Percentiles rank a stretch among this genome's conserved stretches.
These are phyloP conservation scores for Yarrowia sp. DNA, from an alignment of 805 yeast species.

Conservation along the genomic window DNA sequence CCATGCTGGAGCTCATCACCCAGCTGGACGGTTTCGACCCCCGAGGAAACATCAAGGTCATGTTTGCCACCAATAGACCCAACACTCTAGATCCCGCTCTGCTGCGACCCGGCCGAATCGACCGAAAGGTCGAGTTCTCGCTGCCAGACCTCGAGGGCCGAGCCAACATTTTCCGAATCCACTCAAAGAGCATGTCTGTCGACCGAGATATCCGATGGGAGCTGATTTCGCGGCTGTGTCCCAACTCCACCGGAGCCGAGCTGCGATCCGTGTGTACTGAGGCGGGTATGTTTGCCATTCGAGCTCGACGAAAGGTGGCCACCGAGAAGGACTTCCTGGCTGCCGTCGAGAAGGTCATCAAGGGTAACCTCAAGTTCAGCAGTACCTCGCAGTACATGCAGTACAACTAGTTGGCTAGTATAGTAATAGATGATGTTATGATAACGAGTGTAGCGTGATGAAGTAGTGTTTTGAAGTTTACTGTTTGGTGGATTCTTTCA, in stretches of 20 bases:
- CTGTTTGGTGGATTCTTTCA: too few relatives aligned
- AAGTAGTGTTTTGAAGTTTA: not conserved
- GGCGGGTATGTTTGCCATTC: slow-evolving; percentile 99
- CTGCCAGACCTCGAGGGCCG: slow-evolving; percentile 97
- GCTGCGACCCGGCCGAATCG: slow-evolving; percentile 98
- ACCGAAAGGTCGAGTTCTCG: slow-evolving; percentile 96
- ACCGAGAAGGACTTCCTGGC: slow-evolving; percentile 97
- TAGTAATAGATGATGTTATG: slow-evolving; percentile 36
- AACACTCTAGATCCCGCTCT: slow-evolving; percentile 97
- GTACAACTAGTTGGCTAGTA: slow-evolving; percentile 66
- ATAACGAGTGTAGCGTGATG: not conserved
- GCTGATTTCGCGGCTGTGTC: slow-evolving; percentile 94
- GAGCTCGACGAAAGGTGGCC: slow-evolving; percentile 98
- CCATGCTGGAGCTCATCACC: slow-evolving; percentile 97
- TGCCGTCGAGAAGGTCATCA: slow-evolving; percentile 97
- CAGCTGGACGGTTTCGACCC: slow-evolving; percentile 99
- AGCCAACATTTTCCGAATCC: slow-evolving; percentile 96
- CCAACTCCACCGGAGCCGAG: slow-evolving; percentile 99
- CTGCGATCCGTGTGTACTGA: slow-evolving; percentile 98
- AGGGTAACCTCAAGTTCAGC: slow-evolving; percentile 97
- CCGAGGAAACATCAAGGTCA: slow-evolving; percentile 97
- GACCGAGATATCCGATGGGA: slow-evolving; percentile 99
- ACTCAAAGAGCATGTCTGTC: slow-evolving; percentile 96
- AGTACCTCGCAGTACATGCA: slow-evolving; percentile 98
- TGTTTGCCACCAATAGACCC: slow-evolving; percentile 99